Evolutionary conservation across 768 basidiomycete genomes (phyloP), one percentile per base, ranked within the genome.

Genomic region (Dacryopinax primogenitus): DNA sequence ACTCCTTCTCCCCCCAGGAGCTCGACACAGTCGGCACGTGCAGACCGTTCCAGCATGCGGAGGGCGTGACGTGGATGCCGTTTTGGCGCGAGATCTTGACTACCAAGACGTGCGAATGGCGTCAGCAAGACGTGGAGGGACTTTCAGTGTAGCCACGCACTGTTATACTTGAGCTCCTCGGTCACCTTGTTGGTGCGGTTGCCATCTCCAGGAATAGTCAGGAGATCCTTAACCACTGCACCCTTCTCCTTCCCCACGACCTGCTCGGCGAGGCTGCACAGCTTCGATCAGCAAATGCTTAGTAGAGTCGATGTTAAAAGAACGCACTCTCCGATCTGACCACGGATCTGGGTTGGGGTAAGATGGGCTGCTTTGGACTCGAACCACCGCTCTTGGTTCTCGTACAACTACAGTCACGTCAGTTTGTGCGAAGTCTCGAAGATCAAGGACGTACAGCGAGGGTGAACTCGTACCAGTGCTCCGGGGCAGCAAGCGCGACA

Each of bases 1-100:
- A 95, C 72, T 96, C 89, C 37, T 78, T 78, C 71, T 86, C 81
- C 3, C 82, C 86, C 89, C 90, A 96, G 21, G 85, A 82, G 72
- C 90, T 92, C 3, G 86, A 87, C 34, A 93, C 79, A 61, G 90
- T 86, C 62, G 78, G 81, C 11, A 83, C 86, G 63, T 90, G 72
- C 64, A 86, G 77, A 30, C 51, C 88, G 68, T 92, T 86, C 83
- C 84, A 88, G 1, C 90, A 76, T 1, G 80, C 82, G 39, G 91
- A 88, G 3, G 92, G 91, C 1, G 92, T 93, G 62, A 95, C 90
- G 69, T 97, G 94, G 41, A 96, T 84, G 1, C 89, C 81, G 67
- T 97, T 96, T 77, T 96, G 93, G 67, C 94, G 80, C 18, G 88
- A 84, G 73, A 87, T 86, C 75, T 94, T 96, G 79, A 96, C 91